Base-by-base conservation (phyloP, 2,329 filamentous ascomycete species). In the Knufia petricola region DNA sequence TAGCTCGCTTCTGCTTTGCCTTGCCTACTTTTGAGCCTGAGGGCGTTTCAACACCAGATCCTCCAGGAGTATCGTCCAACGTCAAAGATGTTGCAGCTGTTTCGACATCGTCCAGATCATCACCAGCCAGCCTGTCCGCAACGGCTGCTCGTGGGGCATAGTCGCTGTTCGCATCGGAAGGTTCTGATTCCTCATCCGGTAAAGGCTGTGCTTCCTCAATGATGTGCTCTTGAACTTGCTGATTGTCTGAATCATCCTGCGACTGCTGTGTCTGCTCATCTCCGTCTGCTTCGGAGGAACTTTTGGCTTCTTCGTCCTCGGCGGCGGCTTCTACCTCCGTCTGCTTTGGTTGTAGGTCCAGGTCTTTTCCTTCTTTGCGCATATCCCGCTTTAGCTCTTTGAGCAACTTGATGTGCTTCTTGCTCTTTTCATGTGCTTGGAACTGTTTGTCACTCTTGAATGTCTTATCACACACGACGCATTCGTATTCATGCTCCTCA, bases 391-490 rank as follows among this genome's bases (percentile, higher is more conserved):
- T 81, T 32, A 98, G 67, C 52, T 88, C 78, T 56, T 89, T 82
- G 4, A 95, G 76, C 2, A 87, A 84, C 63, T 95, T 96, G 52
- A 82, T 67, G 60, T 98, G 92, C 67, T 96, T 98, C 65, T 95
- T 98, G 72, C 90, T 96, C 69, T 84, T 87, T 68, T 95, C 89
- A 60, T 98, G 92, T 2, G 85, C 83, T 60, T 94, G 82, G 52
- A 85, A 88, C 61, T 96, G 90, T 56, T 87, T 88, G 62, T 94
- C 85, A 60, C 89, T 96, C 67, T 95, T 85, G 65, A 90, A 92
- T 1, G 62, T 73, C 63, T 83, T 83, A 52, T 73, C 69, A 59
- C 79, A 83, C 4, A 76, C 77, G 28, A 82, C 75, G 55, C 79
- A 83, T 56, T 82, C 78, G 52, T 74, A 79, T 36, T 75, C 69